A percentile compares a stretch with the other conserved stretches of the same genome.
Evolutionary conservation across 139 green algal species (phyloP).

Genomic region (Eudorina sp.): DNA sequence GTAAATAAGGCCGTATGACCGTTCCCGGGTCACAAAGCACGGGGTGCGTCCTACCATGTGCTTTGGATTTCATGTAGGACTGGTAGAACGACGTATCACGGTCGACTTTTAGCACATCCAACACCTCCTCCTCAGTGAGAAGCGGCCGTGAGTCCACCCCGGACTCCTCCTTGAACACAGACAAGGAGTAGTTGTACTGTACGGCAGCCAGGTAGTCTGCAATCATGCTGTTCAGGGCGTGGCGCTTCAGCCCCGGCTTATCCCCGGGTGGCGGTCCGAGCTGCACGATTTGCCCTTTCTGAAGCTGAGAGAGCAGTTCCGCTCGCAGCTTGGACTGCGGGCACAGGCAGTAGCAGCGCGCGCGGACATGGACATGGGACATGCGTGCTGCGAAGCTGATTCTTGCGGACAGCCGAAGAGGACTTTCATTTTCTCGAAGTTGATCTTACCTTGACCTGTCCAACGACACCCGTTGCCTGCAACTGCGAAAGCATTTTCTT

Average conservation of each 20-base stretch:
- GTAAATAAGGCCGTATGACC: no score
- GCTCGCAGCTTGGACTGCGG: slow-evolving; percentile 62
- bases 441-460: slow-evolving; percentile 61
- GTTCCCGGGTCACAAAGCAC: no score
- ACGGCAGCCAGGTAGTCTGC: slow-evolving; percentile 65
- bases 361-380: not conserved
- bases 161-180: slow-evolving; percentile 69
- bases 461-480: slow-evolving; percentile 57
- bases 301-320: slow-evolving; percentile 65
- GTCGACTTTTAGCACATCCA: slow-evolving; percentile 57
- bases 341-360: not conserved
- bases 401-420: no score
- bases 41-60: slow-evolving; percentile 14
- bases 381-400: no score
- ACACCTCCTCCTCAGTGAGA: slow-evolving; percentile 49
- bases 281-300: slow-evolving; percentile 44
- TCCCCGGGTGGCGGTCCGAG: slow-evolving; percentile 40
- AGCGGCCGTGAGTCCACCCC: slow-evolving; percentile 40
- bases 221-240: slow-evolving; percentile 65
- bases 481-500: slow-evolving; percentile 62
- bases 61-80: slow-evolving; percentile 45
- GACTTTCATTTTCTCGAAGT: no score
- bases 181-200: slow-evolving; percentile 64
- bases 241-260: slow-evolving; percentile 52
- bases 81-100: slow-evolving; percentile 39